Percentiles rank a stretch among this genome's conserved stretches.
These are phyloP conservation scores for Jacaranda mimosifolia DNA, from an alignment of 257 asterid genomes.

Conservation along the genomic window DNA sequence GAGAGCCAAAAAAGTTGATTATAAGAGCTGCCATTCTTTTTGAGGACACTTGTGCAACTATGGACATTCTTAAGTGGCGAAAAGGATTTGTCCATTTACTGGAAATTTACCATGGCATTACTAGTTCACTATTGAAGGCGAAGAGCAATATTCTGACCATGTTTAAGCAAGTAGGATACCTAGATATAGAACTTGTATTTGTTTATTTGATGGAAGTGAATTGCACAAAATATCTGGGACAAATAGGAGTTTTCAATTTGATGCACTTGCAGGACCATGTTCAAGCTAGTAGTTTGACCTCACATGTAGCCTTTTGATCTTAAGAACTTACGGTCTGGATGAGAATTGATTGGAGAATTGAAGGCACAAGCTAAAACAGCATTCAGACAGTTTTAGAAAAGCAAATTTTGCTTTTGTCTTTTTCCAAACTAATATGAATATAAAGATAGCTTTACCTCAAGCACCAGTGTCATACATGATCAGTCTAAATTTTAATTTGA, in stretches of 20 bases:
- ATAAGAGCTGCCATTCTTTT: not conserved
- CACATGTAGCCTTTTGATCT: not conserved
- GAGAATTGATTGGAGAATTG: not conserved
- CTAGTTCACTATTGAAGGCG: not conserved
- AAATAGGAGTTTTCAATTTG: not conserved
- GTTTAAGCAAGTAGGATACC: not conserved
- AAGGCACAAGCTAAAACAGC: conserved; percentile 22
- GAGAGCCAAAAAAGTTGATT: not conserved
- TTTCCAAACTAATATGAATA: not conserved
- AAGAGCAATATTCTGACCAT: not conserved
- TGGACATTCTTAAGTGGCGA: not conserved
- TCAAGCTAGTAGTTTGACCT: conserved; percentile 11
- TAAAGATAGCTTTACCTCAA: conserved; percentile 8
- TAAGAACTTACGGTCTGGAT: not conserved
- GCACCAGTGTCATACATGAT: conserved; percentile 23
- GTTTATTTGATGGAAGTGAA: conserved; percentile 22
- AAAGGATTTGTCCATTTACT: not conserved
- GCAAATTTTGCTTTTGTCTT: not conserved
- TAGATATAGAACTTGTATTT: conserved; percentile 3
- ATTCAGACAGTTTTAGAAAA: conserved; percentile 16
- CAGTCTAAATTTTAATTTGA: not conserved
- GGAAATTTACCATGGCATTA: conserved; percentile 6
- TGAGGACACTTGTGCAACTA: conserved; percentile 3
- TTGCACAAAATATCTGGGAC: not conserved
- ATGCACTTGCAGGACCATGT: conserved; percentile 10